These are phyloP conservation scores for Phytophthora fragariae DNA, from an alignment of 352 stramenopile species.

Conservation along the genomic window DNA sequence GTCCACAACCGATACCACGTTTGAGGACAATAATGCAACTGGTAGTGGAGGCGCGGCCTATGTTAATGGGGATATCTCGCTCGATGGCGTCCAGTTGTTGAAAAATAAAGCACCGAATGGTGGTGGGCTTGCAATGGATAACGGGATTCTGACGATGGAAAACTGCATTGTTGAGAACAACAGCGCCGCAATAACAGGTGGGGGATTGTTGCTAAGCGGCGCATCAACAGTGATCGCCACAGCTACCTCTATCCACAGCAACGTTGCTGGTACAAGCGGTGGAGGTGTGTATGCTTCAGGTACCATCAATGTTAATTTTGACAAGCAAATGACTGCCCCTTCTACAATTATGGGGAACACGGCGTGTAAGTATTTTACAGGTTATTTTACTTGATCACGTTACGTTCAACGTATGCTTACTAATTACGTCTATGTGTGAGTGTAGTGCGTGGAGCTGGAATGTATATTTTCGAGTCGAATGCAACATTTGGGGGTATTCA, in stretches of 20 bases:
- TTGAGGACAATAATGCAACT: conserved; percentile 33
- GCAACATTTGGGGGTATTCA: conserved; percentile 17
- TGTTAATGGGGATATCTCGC: conserved; percentile 14
- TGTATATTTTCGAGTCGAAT: conserved; percentile 33
- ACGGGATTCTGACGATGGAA: conserved; percentile 20
- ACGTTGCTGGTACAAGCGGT: conserved; percentile 18
- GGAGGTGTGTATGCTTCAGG: conserved; percentile 30
- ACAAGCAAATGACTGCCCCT: neutral
- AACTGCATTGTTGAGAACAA: conserved; percentile 23
- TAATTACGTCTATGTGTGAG: conserved; percentile 1
- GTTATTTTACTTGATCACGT: conserved; percentile 1
- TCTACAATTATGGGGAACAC: conserved; percentile 34
- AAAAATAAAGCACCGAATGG: conserved; percentile 27
- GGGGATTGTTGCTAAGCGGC: conserved; percentile 24
- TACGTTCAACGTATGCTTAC: neutral
- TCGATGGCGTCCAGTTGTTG: conserved; percentile 16
- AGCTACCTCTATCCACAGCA: conserved; percentile 23
- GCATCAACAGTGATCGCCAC: conserved; percentile 1
- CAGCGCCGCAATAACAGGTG: conserved; percentile 20
- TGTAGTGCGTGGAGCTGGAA: conserved; percentile 40
- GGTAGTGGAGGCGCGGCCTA: conserved; percentile 32
- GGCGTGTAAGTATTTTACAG: neutral
- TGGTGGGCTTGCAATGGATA: conserved; percentile 32
- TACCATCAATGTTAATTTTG: conserved; percentile 20
- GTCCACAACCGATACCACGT: conserved; percentile 1